Conservation (phyloP, 2,329 filamentous ascomycete genomes). For the Epichloe brachyelytri region DNA sequence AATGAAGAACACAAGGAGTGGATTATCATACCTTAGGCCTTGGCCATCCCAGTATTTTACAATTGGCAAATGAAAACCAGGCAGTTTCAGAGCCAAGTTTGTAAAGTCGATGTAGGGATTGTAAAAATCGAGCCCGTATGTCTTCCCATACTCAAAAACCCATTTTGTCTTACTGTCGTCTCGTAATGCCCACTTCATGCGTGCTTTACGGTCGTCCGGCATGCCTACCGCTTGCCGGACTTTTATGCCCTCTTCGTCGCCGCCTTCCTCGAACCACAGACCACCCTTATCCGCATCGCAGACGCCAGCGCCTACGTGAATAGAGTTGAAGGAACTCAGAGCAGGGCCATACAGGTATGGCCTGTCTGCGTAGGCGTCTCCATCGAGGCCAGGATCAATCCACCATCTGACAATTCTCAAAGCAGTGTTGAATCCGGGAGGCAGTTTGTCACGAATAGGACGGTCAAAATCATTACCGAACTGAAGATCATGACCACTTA, state of each 20-base stretch:
- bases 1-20: slow-evolving; percentile 1
- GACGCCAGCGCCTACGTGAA: slow-evolving; percentile 50
- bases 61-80: slow-evolving; percentile 60
- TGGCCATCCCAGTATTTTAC: slow-evolving; percentile 74
- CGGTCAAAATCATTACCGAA: slow-evolving; percentile 95
- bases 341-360: slow-evolving; percentile 80
- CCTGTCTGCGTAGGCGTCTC: slow-evolving; percentile 75
- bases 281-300: slow-evolving; percentile 35
- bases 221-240: slow-evolving; percentile 33
- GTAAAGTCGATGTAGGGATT: slow-evolving; percentile 84
- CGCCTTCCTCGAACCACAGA: slow-evolving; percentile 52
- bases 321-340: slow-evolving; percentile 64
- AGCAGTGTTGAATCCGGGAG: slow-evolving; percentile 74
- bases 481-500: slow-evolving; percentile 61
- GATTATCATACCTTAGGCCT: slow-evolving; percentile 48
- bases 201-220: slow-evolving; percentile 37
- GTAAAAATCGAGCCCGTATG: slow-evolving; percentile 57
- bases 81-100: slow-evolving; percentile 57
- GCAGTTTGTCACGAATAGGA: slow-evolving; percentile 74
- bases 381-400: slow-evolving; percentile 82
- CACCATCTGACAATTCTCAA: slow-evolving; percentile 80
- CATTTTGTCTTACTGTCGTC: slow-evolving; percentile 36
- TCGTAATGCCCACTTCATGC: slow-evolving; percentile 47
- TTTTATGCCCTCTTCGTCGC: slow-evolving; percentile 40
- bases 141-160: slow-evolving; percentile 40